These are phyloP conservation scores for Hypoxylon sp. DNA, from an alignment of 2,329 filamentous ascomycete genomes.

Conservation along the genomic window DNA sequence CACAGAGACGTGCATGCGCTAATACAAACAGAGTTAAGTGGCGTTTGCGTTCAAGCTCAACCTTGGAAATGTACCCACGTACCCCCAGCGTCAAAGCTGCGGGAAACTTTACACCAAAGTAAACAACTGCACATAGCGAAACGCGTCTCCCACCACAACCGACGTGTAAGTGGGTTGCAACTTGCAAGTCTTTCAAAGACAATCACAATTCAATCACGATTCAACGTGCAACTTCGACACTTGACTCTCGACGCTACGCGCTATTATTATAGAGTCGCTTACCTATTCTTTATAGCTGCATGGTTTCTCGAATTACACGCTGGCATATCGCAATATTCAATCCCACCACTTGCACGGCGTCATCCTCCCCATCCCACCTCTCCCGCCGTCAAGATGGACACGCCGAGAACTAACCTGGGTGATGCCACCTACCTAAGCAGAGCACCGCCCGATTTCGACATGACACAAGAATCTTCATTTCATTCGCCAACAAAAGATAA, in stretches of 20 bases:
- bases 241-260: background rate
- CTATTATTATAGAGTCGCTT: conserved; percentile 8
- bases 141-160: conserved; percentile 36
- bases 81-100: conserved; percentile 9
- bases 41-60: background rate
- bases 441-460: conserved; percentile 79
- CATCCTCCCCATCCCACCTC: conserved; percentile 31
- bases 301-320: conserved; percentile 36
- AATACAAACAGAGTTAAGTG: conserved; percentile 5
- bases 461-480: conserved; percentile 91
- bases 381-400: conserved; percentile 70
- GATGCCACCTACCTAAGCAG: conserved; percentile 85
- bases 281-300: conserved; percentile 29
- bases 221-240: background rate
- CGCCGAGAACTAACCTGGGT: conserved; percentile 86
- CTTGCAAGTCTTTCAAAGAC: background rate
- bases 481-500: conserved; percentile 82
- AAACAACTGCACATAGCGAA: conserved; percentile 56
- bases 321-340: conserved; percentile 28
- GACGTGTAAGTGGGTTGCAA: conserved; percentile 16
- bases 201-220: conserved; percentile 12
- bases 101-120: conserved; percentile 53
- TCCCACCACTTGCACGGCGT: conserved; percentile 17
- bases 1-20: conserved; percentile 11
- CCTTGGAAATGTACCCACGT: background rate